Base-by-base conservation (phyloP, 176 grass and related monocot species). In the Metroxylon sagu region DNA sequence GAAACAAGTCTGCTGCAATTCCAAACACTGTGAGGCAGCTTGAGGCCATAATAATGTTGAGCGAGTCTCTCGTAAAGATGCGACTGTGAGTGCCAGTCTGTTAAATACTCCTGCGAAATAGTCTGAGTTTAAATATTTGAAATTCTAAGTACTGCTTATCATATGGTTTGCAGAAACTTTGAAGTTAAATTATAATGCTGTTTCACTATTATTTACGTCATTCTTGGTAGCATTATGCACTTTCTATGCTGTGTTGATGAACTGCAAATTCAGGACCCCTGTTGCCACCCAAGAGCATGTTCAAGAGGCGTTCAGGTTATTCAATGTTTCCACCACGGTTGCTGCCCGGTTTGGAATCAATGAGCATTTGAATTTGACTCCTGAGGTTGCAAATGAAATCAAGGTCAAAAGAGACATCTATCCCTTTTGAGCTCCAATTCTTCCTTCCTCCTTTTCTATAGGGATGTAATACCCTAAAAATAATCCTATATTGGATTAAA, bases 21-120 rank as follows among this genome's bases (percentile, higher is more conserved):
- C 93, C 93, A 60, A 98, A 92, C 73, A 98, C 93, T 15, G 87
- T 92, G 57, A 91, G 93, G 66, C 93, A 98, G 78, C 87, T 98
- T 52, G 93, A 98, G 83, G 87, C 93, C 58, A 85, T 98, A 61
- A 92, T 92, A 67, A 82, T 87, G 29, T 69, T 98, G 73, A 98
- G 93, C 16, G 93, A 98, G 83, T 92, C 93, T 26, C 93, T 98
- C 15, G 93, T 87, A 55, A 98, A 87, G 73, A 98, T 98, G 87
- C 88, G 93, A 77, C 55, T 95, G 90, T 90, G 71, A 84, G 86
- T 81, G 18, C 26, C 69, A 48, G n/a, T n/a, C 50, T 61, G 16
- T 31, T 39, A 39, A 12, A 39, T 10, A 12, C 35, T 39, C n/a
- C n/a, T 39, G 2, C 35, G 12, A 10, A 39, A 8, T 39, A 8